A percentile compares a stretch with the other conserved stretches of the same genome.
These are phyloP conservation scores for Fusarium secorum DNA, from an alignment of 2,329 filamentous ascomycete species.

Conservation along the genomic window DNA sequence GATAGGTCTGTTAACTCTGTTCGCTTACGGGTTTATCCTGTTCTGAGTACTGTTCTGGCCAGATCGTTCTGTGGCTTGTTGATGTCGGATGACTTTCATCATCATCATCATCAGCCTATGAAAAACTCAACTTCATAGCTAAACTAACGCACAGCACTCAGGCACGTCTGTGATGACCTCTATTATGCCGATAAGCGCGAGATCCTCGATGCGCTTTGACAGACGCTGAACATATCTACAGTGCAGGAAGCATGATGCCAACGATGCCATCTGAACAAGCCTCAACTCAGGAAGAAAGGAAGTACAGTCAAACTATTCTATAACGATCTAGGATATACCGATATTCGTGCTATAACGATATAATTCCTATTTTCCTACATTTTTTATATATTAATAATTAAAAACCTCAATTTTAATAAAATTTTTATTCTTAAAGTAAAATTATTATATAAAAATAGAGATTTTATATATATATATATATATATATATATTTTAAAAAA, in stretches of 20 bases:
- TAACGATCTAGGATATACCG: no score
- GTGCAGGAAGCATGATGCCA: slow-evolving; percentile 17
- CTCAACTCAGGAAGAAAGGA: background rate
- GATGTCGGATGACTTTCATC: background rate
- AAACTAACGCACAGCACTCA: slow-evolving; percentile 14
- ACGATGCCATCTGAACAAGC: background rate
- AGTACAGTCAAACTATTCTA: no score
- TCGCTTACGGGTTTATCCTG: background rate
- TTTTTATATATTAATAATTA: no score
- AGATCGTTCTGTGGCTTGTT: slow-evolving; percentile 13
- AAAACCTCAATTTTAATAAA: no score
- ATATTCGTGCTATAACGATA: no score
- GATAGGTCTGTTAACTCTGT: background rate
- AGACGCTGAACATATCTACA: slow-evolving; percentile 12
- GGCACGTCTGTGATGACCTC: background rate
- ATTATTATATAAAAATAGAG: no score
- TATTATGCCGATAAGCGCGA: slow-evolving; percentile 11
- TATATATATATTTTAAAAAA: no score
- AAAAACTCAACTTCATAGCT: slow-evolving; percentile 15
- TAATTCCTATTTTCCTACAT: no score
- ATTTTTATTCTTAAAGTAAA: no score
- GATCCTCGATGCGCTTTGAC: slow-evolving; percentile 23
- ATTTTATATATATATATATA: no score
- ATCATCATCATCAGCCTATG: background rate
- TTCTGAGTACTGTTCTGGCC: background rate